Evolutionary conservation across 257 asterid species (phyloP), one percentile per base, ranked within the genome.

Genomic region (Solanum lycopersicoides): DNA sequence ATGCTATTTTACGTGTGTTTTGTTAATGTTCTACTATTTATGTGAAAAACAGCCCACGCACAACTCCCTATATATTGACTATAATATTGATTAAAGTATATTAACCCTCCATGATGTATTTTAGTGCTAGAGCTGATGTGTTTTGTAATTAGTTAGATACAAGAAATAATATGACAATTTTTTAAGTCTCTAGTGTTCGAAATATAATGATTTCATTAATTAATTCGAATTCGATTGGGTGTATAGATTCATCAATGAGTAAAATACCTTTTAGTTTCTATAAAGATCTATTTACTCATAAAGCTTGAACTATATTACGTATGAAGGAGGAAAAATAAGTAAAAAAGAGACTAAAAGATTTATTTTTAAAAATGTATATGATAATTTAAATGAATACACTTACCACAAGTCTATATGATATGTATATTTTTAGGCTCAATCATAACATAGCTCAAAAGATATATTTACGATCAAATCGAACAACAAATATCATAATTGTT

Each of bases 11-110:
- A 79, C 25, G 84, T 45, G 15, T 39, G 7, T 25, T 15, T 79
- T 79, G 41, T 79, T 45, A 20, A 25, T 45, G 66, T 79, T 79
- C 39, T 45, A 45, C 84, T 42, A 45, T 12, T 79, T 45, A 2
- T 14, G 14, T 45, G 84, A 79, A 79, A 79, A 45, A 45, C 84
- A 79, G 25, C 25, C 83, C 63, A 44, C 39, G 83, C 41, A 45
- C 25, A 5, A 79, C 7, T 28, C 34, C 32, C 32, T 42, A 41
- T 21, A 39, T 41, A 44, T 77, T 28, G 63, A 25, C 65, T 35
- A 79, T 28, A 28, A 79, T 79, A 25, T 45, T 79, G 84, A 45
- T 79, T 79, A 16, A 79, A 79, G n/a, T 45, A 79, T 44, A 20
- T 73, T 73, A 79, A 79, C 65, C 84, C 25, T 76, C 28, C 66